Conservation (phyloP, 805 yeast species). For the Saccharomycopsis olivae region DNA sequence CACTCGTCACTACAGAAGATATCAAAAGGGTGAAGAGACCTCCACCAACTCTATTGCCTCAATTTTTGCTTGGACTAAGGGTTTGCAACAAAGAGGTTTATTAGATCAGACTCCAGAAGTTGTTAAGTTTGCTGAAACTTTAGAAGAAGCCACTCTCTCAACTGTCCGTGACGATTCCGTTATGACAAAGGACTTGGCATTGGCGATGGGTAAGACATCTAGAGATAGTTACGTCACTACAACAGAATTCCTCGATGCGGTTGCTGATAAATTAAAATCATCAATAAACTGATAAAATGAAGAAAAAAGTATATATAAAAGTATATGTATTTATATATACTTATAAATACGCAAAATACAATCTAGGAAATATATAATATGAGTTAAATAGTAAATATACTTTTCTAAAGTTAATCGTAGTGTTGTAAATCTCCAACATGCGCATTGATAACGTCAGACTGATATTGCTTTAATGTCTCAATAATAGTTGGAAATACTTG, state of each 20-base stretch:
- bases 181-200: constrained; percentile 95
- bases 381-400: too few species aligned
- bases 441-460: constrained; percentile 45
- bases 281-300: not conserved
- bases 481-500: constrained; percentile 43
- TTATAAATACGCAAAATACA: too few species aligned
- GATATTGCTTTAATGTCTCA: constrained; percentile 44
- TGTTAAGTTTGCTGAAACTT: constrained; percentile 59
- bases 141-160: constrained; percentile 79
- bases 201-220: constrained; percentile 78
- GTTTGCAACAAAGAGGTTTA: constrained; percentile 84
- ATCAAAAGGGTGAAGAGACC: constrained; percentile 94
- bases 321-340: not conserved
- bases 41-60: constrained; percentile 97
- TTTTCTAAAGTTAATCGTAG: too few species aligned
- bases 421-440: constrained; percentile 56
- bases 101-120: constrained; percentile 84
- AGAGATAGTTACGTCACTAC: constrained; percentile 80
- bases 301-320: not conserved
- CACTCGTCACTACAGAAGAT: constrained; percentile 92
- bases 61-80: constrained; percentile 94
- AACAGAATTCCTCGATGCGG: constrained; percentile 81
- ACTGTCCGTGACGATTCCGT: constrained; percentile 75
- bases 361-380: too few species aligned
- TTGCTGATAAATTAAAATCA: constrained; percentile 47